A percentile compares a stretch with the other conserved stretches of the same genome.
Evolutionary conservation across 768 basidiomycete genomes (phyloP).

Genomic region (Leccinellum albellum): DNA sequence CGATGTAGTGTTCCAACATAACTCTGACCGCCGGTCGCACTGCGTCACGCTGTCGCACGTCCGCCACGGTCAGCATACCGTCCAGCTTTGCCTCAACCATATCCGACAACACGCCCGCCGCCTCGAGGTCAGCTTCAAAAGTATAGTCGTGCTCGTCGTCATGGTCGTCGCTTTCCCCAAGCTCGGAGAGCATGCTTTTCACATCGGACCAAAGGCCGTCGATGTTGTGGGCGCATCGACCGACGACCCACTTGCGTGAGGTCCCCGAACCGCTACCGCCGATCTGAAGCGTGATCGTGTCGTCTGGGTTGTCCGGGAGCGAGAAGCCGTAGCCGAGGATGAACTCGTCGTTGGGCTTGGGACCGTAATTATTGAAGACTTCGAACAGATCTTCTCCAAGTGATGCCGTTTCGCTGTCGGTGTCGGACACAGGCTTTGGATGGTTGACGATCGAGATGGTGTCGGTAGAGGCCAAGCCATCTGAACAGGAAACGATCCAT

Average conservation of each 20-base stretch:
- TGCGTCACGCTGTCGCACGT: slow-evolving; percentile 13
- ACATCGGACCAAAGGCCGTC: slow-evolving; percentile 63
- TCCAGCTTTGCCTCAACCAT: slow-evolving; percentile 58
- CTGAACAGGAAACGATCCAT: slow-evolving; percentile 44
- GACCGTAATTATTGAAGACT: slow-evolving; percentile 89
- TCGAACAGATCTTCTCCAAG: slow-evolving; percentile 32
- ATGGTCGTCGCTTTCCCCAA: no score
- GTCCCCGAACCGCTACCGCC: slow-evolving; percentile 48
- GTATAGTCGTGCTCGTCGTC: no score
- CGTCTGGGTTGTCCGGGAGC: slow-evolving; percentile 73
- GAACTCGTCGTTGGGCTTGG: slow-evolving; percentile 86
- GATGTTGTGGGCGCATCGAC: slow-evolving; percentile 50
- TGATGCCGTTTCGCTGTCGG: slow-evolving; percentile 14
- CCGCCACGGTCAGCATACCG: slow-evolving; percentile 41
- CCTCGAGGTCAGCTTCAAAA: no score
- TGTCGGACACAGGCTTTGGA: slow-evolving; percentile 21
- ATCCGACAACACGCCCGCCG: slow-evolving; percentile 50
- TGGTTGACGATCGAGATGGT: slow-evolving; percentile 62
- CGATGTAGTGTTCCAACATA: slow-evolving; percentile 69
- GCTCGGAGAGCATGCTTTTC: slow-evolving; percentile 27
- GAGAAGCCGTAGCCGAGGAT: slow-evolving; percentile 92
- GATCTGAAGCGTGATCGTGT: slow-evolving; percentile 77
- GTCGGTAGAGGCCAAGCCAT: slow-evolving; percentile 19
- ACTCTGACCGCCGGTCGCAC: slow-evolving; percentile 52
- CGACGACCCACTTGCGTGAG: slow-evolving; percentile 55